Percentiles rank a stretch among this genome's conserved stretches.
Evolutionary conservation across 2,329 filamentous ascomycete species (phyloP).

Genomic region (Bipolaris cookei): DNA sequence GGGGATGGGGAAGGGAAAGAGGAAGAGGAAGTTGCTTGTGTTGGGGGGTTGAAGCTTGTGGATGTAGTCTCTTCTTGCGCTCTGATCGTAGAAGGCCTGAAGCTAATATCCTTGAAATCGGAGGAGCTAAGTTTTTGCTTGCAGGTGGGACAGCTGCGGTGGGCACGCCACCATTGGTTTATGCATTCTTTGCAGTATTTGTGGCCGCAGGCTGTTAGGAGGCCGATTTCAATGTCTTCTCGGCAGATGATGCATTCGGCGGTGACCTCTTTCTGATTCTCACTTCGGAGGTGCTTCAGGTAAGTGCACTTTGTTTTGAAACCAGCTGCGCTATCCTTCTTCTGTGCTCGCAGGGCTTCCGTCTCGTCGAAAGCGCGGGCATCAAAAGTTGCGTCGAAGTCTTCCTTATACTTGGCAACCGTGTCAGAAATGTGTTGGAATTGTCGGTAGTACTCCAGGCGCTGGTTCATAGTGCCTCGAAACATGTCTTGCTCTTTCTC

Average conservation of each 20-base stretch:
- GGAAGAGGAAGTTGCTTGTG: constrained; percentile 13
- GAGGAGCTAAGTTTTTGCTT: constrained; percentile 69
- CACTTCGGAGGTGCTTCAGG: constrained; percentile 65
- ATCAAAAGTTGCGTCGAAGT: constrained; percentile 64
- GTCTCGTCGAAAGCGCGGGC: constrained; percentile 53
- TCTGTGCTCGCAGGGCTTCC: constrained; percentile 56
- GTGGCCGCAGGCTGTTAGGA: constrained; percentile 87
- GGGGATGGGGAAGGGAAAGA: constrained; percentile 14
- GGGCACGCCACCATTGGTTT: constrained; percentile 73
- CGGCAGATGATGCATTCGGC: constrained; percentile 88
- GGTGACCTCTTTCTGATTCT: constrained; percentile 61
- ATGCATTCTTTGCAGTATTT: constrained; percentile 88
- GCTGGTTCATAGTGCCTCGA: constrained; percentile 78
- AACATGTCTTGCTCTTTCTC: constrained; percentile 79
- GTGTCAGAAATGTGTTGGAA: constrained; percentile 90
- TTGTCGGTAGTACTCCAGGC: constrained; percentile 88
- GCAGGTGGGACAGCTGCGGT: constrained; percentile 83
- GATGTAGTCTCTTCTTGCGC: constrained; percentile 64
- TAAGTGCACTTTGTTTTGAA: constrained; percentile 79
- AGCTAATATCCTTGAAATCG: constrained; percentile 83
- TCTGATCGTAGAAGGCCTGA: constrained; percentile 76
- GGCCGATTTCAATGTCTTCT: constrained; percentile 74
- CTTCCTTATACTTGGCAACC: constrained; percentile 75
- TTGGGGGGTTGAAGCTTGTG: constrained; percentile 21
- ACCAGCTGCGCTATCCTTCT: constrained; percentile 65